Base-by-base conservation (phyloP, 202 grass and related monocot genomes). In the Bolboschoenoplectus hybrid region DNA sequence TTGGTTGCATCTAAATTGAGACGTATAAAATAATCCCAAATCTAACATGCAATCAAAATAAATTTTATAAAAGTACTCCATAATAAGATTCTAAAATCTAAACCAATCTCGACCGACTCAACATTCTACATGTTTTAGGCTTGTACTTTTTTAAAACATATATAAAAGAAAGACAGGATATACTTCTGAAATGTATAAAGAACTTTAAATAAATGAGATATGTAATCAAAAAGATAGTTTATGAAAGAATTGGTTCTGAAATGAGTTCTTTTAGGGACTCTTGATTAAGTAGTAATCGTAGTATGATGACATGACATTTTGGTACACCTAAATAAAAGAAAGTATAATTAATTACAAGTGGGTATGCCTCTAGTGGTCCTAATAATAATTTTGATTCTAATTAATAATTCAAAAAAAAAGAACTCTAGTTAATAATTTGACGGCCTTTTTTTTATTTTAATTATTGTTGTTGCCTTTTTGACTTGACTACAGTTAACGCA, bases 281-380 rank as follows among this genome's bases (percentile, higher is more conserved):
- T 72, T 46, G 43, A 72, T 72, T 72, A 72, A 72, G 40, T 72
- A 38, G 5, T 47, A 72, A 46, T 47, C 19, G 41, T 26, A 47
- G 3, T 47, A 47, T 19, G 68, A 9, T 47, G 68, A 47, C 41
- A 72, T 47, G 68, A 47, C 41, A 72, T 47, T 72, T 71, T 11
- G 17, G 43, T 72, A 72, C 17, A 72, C n/a, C 68, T 46, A 46
- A 26, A 0, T 19, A 71, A 71, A 6, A 13, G 12, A 45, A 45
- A 45, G 40, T 9, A 71, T 46, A 2, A 19, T 46, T n/a, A 19
- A 19, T 46, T n/a, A 19, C 7, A 2, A 9, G 13, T 41, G 36
- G 39, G 32, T 35, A 64, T 64, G 13, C 63, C 63, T 65, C 39
- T 0, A 44, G 67, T 70, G 67, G 39, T 44, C 67, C 67, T 70